Conservation (phyloP, 805 yeast genomes). For the Priceomyces castillae region DNA sequence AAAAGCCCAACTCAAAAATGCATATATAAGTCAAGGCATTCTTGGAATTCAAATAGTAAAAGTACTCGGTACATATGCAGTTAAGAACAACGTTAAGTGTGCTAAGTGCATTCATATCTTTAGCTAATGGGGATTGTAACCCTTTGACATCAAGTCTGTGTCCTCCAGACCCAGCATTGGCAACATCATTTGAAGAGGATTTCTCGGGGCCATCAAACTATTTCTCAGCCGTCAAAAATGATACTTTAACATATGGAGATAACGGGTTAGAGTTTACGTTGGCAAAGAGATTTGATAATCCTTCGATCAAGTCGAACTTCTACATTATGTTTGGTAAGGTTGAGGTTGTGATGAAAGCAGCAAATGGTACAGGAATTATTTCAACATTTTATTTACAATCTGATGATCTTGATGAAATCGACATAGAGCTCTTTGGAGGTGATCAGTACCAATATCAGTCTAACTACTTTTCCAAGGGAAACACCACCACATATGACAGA, state of each 20-base stretch:
- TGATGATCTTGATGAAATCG: conserved; percentile 89
- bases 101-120: neutral
- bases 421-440: conserved; percentile 83
- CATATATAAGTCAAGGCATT: neutral
- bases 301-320: conserved; percentile 71
- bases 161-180: conserved; percentile 29
- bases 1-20: neutral
- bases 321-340: conserved; percentile 88
- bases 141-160: conserved; percentile 26
- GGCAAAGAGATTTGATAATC: conserved; percentile 67
- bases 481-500: conserved; percentile 72
- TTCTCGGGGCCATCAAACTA: conserved; percentile 21
- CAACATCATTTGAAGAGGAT: conserved; percentile 27
- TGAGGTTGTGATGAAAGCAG: conserved; percentile 69
- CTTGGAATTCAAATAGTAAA: neutral
- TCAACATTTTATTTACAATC: conserved; percentile 77
- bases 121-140: conserved; percentile 18
- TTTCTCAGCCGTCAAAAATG: conserved; percentile 16
- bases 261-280: conserved; percentile 66
- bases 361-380: conserved; percentile 74
- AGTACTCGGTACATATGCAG: neutral
- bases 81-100: neutral
- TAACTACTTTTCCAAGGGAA: conserved; percentile 79
- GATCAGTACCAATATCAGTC: conserved; percentile 73
- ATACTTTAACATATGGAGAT: conserved; percentile 34